Conservation (phyloP, 1,284 basidiomycete species). For the Agaricales sp. region DNA sequence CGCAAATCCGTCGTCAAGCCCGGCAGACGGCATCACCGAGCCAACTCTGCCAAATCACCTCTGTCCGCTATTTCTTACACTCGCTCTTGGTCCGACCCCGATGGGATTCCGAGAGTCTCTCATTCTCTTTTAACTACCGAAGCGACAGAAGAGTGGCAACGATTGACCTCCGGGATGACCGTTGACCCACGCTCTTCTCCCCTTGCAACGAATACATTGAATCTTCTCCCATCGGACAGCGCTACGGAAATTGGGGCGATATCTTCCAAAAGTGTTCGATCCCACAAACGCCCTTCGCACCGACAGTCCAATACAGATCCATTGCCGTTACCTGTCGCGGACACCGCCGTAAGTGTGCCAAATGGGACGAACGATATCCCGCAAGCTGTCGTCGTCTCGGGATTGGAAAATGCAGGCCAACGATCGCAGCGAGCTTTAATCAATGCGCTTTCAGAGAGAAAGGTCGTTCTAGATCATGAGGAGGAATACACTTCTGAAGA, state of each 20-base stretch:
- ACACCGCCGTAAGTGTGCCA: conserved; percentile 10
- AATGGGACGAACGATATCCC: conserved; percentile 30
- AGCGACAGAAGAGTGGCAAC: not conserved
- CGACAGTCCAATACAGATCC: conserved; percentile 8
- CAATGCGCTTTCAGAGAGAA: conserved; percentile 39
- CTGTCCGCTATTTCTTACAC: conserved; percentile 12
- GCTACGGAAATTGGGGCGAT: not conserved
- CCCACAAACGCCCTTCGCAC: not conserved
- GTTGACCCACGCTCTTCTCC: too few species aligned
- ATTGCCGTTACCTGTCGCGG: conserved; percentile 8
- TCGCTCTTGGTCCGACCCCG: conserved; percentile 10
- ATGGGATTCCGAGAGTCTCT: conserved; percentile 6
- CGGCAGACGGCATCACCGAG: conserved; percentile 2
- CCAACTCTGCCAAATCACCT: conserved; percentile 9
- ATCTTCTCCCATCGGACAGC: not conserved
- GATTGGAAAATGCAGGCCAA: conserved; percentile 48
- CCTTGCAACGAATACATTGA: not conserved
- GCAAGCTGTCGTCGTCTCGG: conserved; percentile 55
- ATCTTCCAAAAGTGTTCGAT: not conserved
- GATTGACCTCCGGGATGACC: not conserved
- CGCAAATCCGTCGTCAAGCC: not conserved
- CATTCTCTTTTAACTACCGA: not conserved
- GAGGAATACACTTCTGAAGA: conserved; percentile 12
- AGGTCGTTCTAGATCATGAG: conserved; percentile 35
- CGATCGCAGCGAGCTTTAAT: conserved; percentile 51